Evolutionary conservation across 129 eudicot species (phyloP).

Genomic region (Flaveria robusta): DNA sequence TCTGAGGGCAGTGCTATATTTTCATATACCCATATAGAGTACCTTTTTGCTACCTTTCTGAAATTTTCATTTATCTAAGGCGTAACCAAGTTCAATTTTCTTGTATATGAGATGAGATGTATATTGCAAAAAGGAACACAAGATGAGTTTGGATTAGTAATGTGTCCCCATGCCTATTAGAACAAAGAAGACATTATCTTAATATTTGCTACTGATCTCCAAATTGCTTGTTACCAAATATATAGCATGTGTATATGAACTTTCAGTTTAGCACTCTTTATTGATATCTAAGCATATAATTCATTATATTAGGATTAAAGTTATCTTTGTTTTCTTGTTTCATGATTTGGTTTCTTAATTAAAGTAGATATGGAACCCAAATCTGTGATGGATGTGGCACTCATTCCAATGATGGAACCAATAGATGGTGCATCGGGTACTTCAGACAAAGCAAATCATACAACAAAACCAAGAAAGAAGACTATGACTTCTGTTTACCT

Average conservation of each 20-base stretch:
- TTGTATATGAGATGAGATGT: conserved; percentile 6
- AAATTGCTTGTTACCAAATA: conserved; percentile 14
- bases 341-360: conserved; percentile 32
- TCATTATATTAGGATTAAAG: not conserved
- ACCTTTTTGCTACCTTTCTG: not conserved
- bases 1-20: not conserved
- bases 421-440: conserved; percentile 56
- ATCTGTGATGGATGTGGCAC: conserved; percentile 68
- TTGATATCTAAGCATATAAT: not conserved
- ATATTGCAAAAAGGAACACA: not conserved
- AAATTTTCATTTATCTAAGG: not conserved
- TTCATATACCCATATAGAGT: not conserved
- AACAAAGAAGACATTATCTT: not conserved
- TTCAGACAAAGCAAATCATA: conserved; percentile 59
- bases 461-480: conserved; percentile 79
- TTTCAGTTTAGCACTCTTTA: not conserved
- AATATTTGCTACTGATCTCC: not conserved
- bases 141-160: not conserved
- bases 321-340: not conserved
- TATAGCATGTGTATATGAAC: conserved; percentile 5
- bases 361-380: conserved; percentile 72
- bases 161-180: not conserved
- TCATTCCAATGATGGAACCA: conserved; percentile 60
- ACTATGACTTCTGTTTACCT: conserved; percentile 93
- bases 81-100: not conserved